Evolutionary conservation across 78 protist genomes (phyloP).

Genomic region (slime mould (Dictyostelium discoideum)): DNA sequence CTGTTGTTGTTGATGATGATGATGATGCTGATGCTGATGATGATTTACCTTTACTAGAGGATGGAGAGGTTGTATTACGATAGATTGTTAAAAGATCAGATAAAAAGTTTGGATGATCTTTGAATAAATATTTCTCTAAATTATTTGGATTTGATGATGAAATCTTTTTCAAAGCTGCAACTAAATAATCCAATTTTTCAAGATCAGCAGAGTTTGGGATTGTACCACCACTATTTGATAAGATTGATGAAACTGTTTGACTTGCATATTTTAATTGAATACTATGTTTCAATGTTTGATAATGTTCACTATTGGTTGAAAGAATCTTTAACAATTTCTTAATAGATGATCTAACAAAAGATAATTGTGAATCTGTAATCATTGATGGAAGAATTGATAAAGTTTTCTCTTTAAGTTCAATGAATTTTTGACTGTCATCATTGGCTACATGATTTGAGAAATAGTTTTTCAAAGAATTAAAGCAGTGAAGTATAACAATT

Average conservation of each 20-base stretch:
- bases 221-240: background rate
- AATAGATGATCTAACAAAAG: conserved; percentile 25
- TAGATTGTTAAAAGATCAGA: conserved; percentile 18
- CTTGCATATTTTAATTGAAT: conserved; percentile 16
- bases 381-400: conserved; percentile 4
- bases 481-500: background rate
- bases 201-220: background rate
- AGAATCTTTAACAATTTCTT: conserved; percentile 43
- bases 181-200: conserved; percentile 18
- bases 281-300: conserved; percentile 16
- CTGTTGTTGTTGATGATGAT: background rate
- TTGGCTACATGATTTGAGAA: conserved; percentile 16
- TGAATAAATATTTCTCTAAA: background rate
- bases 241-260: conserved; percentile 11
- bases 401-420: conserved; percentile 1
- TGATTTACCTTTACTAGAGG: background rate
- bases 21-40: background rate
- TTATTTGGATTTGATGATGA: conserved; percentile 5
- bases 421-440: background rate
- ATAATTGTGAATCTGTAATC: conserved; percentile 51
- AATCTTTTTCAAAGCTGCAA: conserved; percentile 37
- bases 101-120: conserved; percentile 1
- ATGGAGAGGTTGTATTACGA: background rate
- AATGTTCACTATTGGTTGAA: background rate
- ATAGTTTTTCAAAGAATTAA: conserved; percentile 10